Evolutionary conservation across 2,329 filamentous ascomycete species (phyloP).

Genomic region (Cladosporium sp.): DNA sequence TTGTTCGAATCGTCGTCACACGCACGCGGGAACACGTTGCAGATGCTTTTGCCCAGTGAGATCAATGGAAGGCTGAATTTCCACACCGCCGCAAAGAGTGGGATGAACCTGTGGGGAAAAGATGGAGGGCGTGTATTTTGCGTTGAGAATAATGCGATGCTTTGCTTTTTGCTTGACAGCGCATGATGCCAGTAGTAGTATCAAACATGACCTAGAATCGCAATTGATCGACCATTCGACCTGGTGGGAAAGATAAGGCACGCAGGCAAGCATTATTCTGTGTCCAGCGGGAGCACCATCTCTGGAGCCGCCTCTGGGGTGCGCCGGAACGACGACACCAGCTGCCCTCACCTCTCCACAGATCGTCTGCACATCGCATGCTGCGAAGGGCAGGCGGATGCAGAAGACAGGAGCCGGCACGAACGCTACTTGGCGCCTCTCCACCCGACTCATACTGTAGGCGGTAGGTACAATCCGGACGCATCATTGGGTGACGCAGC

Average conservation of each 20-base stretch:
- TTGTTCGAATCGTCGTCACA: not conserved
- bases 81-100: not conserved
- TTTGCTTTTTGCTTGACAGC: not conserved
- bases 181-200: not conserved
- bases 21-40: not conserved
- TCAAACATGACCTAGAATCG: too few species aligned
- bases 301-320: slow-evolving; percentile 1
- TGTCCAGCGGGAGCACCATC: not conserved
- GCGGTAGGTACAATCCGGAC: too few species aligned
- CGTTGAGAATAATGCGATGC: not conserved
- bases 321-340: not conserved
- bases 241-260: too few species aligned
- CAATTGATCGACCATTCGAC: too few species aligned
- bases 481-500: not conserved
- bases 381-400: slow-evolving; percentile 1
- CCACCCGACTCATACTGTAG: not conserved
- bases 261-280: too few species aligned
- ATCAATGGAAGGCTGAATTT: not conserved
- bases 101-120: slow-evolving; percentile 1
- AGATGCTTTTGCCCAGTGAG: not conserved
- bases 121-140: not conserved
- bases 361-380: not conserved
- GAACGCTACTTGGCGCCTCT: not conserved
- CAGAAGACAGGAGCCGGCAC: not conserved
- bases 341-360: not conserved